phyloP scores from a whole-genome alignment of 768 basidiomycete species.

The Termitomyces sp. region DNA sequence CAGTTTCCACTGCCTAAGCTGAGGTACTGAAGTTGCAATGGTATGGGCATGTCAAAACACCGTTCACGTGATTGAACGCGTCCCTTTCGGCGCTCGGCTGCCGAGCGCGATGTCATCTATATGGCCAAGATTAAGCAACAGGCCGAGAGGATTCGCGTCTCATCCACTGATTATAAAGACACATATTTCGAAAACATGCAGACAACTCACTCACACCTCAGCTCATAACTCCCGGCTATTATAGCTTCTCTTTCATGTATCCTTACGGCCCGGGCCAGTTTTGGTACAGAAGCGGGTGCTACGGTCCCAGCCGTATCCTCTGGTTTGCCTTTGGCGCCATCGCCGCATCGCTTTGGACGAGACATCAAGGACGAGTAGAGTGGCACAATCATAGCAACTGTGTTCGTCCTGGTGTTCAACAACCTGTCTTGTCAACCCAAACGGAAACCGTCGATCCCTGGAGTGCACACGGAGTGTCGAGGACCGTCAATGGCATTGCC shows the following conservation, averaged over 20 bases:
- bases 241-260: constrained; percentile 7
- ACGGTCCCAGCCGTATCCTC: constrained; percentile 51
- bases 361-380: constrained; percentile 30
- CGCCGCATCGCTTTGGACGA: constrained; percentile 32
- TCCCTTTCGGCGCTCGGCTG: neutral
- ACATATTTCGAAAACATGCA: neutral
- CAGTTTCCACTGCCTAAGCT: no score
- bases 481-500: constrained; percentile 22
- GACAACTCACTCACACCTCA: neutral
- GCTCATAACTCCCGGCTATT: neutral
- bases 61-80: neutral
- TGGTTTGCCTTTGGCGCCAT: constrained; percentile 66
- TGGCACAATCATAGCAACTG: constrained; percentile 24
- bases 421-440: constrained; percentile 9
- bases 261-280: constrained; percentile 6
- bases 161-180: neutral
- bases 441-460: constrained; percentile 7
- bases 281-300: constrained; percentile 11
- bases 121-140: neutral
- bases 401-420: constrained; percentile 17
- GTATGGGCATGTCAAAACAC: neutral
- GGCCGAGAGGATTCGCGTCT: neutral
- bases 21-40: no score
- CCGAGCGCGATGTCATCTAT: neutral
- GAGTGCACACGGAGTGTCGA: constrained; percentile 19